Base-by-base conservation (phyloP, 2,329 filamentous ascomycete species). In the Chrysoporthe deuterocubensis region DNA sequence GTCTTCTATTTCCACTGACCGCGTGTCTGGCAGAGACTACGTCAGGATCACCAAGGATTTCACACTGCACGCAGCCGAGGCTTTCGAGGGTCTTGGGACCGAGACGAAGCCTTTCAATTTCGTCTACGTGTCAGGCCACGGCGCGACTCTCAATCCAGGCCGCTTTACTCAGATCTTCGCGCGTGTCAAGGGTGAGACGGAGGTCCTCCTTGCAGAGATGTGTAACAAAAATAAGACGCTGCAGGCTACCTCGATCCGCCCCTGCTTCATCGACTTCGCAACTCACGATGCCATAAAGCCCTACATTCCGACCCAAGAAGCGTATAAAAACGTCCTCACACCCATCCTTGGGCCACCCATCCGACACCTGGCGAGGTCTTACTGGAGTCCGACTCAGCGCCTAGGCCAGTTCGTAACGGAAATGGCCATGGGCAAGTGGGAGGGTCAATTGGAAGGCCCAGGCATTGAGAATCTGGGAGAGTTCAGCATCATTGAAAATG, bases 1-100 rank as follows among this genome's bases (percentile, higher is more conserved):
- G 26, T 26, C 26, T 26, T 26, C 26, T 26, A 26, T 26, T 26
- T 26, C 26, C 26, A 26, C 9, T 21, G 1, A 34, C 32, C 1
- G 8, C 21, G 1, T 48, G 2, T 18, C 6, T 14, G 18, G 2
- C 65, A 83, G 83, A 14, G 85, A 91, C 61, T 93, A 93, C 74
- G 79, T 87, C 57, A 84, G 84, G 43, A 91, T 94, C 74, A 93
- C 91, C 0, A 83, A 87, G 68, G 85, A 88, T 74, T 93, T 89
- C 74, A 78, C 91, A 1, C 74, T 93, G 1, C 85, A 83, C 2
- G 90, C 89, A 0, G 90, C 89, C 1, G 81, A 83, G 68, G 87
- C 89, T 14, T 90, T 92, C 72, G 76, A 82, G 1, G 76, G 76
- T 0, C 77, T 89, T 14, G 78, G 83, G 2, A 67, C 74, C 0